These are phyloP conservation scores for Tylopilus sp. DNA, from an alignment of 1,284 basidiomycete genomes.

Conservation along the genomic window DNA sequence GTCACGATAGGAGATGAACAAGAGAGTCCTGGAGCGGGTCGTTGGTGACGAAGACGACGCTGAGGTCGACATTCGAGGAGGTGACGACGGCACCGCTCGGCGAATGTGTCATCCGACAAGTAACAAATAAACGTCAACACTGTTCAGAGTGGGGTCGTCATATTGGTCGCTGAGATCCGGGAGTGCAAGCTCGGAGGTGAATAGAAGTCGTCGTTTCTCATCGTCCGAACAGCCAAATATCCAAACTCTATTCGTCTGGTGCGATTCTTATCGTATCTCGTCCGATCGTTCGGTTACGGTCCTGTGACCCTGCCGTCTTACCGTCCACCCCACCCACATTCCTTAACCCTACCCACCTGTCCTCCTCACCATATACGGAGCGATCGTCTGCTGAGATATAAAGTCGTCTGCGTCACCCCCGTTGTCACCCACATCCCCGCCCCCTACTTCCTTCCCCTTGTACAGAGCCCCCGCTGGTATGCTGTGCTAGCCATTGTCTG, in stretches of 20 bases:
- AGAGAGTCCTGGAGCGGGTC: conserved; percentile 86
- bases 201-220: too few species aligned
- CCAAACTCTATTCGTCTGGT: conserved; percentile 15
- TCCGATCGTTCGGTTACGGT: conserved; percentile 32
- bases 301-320: conserved; percentile 27
- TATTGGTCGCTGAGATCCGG: too few species aligned
- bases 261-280: conserved; percentile 32
- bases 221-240: too few species aligned
- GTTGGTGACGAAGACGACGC: conserved; percentile 41
- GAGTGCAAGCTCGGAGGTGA: too few species aligned
- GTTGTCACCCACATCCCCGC: conserved; percentile 14
- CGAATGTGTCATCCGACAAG: conserved; percentile 9
- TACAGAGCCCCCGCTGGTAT: conserved; percentile 11
- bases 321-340: conserved; percentile 14
- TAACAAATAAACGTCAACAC: conserved; percentile 29
- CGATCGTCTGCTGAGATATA: conserved; percentile 21
- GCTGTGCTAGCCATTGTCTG: conserved; percentile 6
- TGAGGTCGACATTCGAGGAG: conserved; percentile 29
- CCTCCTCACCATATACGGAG: conserved; percentile 14
- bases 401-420: conserved; percentile 14
- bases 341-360: conserved; percentile 10
- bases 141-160: background rate
- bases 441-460: conserved; percentile 5
- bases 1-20: conserved; percentile 94
- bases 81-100: conserved; percentile 6